Evolutionary conservation across 1,284 basidiomycete species (phyloP).

Genomic region (Cryptococcus sp.): DNA sequence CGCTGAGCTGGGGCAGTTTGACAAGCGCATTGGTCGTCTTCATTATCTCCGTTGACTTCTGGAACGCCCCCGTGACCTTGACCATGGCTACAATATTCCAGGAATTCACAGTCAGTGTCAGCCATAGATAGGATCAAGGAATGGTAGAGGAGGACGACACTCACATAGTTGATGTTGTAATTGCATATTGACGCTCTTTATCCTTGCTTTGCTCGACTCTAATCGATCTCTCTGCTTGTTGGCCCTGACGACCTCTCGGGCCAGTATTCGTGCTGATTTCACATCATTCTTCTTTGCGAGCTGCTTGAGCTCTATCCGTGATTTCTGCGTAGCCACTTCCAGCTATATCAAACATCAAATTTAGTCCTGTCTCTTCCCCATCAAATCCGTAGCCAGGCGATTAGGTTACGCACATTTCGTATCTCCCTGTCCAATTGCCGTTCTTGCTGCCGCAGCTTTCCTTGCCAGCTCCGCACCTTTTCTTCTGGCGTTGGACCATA

Average conservation of each 20-base stretch:
- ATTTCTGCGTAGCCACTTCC: conserved; percentile 79
- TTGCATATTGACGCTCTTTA: conserved; percentile 90
- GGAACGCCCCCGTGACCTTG: conserved; percentile 94
- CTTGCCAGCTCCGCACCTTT: conserved; percentile 82
- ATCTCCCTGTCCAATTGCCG: conserved; percentile 86
- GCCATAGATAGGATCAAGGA: not conserved
- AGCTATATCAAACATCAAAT: conserved; percentile 60
- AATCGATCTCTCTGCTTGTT: conserved; percentile 92
- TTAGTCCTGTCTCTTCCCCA: conserved; percentile 4
- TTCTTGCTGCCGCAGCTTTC: conserved; percentile 74
- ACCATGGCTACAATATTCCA: conserved; percentile 77
- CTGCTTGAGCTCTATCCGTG: conserved; percentile 79
- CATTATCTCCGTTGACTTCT: conserved; percentile 99
- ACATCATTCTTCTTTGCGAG: conserved; percentile 88
- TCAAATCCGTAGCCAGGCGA: not conserved
- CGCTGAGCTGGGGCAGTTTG: conserved; percentile 88
- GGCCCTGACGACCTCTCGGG: conserved; percentile 90
- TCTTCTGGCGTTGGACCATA: conserved; percentile 96
- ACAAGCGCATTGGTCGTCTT: conserved; percentile 90
- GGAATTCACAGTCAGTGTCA: not conserved
- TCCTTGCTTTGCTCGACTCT: conserved; percentile 85
- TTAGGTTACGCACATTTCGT: conserved; percentile 68
- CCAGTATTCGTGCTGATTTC: conserved; percentile 88
- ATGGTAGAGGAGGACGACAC: conserved; percentile 32
- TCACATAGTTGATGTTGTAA: conserved; percentile 89